phyloP scores from a whole-genome alignment of 2,329 filamentous ascomycete species.

The Metarhizium robertsii region DNA sequence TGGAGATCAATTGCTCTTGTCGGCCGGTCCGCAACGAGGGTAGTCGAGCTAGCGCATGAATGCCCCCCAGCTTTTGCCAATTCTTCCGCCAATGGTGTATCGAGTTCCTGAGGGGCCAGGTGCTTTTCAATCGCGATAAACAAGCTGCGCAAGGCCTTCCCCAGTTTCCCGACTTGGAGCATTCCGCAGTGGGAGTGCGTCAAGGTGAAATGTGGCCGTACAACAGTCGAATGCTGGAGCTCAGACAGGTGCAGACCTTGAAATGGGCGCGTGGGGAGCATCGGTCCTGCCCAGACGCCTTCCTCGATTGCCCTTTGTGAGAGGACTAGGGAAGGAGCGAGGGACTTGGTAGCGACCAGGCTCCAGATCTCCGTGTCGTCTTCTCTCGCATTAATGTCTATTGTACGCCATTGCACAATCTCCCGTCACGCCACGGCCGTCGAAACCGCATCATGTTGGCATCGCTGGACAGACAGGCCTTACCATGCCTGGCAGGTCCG shows the following conservation, averaged over 20 bases:
- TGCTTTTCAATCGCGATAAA: background rate
- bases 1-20: background rate
- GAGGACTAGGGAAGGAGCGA: background rate
- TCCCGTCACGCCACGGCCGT: background rate
- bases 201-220: too few species aligned
- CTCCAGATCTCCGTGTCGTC: background rate
- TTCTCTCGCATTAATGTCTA: too few species aligned
- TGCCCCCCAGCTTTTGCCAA: background rate
- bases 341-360: background rate
- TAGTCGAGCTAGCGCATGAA: background rate
- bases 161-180: background rate
- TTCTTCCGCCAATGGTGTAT: constrained; percentile 4
- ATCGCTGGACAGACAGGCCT: too few species aligned
- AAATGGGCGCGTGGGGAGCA: too few species aligned
- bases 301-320: background rate
- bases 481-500: too few species aligned
- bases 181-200: too few species aligned
- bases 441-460: background rate
- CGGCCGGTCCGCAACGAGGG: background rate
- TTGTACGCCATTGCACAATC: too few species aligned
- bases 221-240: too few species aligned
- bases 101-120: background rate
- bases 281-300: background rate
- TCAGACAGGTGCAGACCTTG: too few species aligned
- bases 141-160: background rate